phyloP scores from a whole-genome alignment of 2,329 filamentous ascomycete species.

The Colletotrichum gloeosporioides region DNA sequence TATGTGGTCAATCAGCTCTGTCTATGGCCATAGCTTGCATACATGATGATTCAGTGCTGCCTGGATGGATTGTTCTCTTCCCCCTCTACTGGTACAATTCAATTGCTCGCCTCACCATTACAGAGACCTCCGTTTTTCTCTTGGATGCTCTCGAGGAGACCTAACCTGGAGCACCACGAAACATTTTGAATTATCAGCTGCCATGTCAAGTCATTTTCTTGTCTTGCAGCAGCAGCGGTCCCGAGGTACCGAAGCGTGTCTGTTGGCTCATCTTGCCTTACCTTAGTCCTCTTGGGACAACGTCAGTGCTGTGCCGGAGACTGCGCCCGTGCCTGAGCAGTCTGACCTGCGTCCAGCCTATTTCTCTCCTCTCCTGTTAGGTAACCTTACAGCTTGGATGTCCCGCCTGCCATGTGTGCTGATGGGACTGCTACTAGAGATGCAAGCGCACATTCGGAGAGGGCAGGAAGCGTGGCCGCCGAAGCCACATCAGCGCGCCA shows the following conservation, averaged over 20 bases:
- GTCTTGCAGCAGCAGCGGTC: background rate
- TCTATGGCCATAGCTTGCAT: background rate
- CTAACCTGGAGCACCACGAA: background rate
- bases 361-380: background rate
- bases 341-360: background rate
- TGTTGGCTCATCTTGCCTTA: background rate
- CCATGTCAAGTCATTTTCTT: background rate
- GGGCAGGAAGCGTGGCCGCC: background rate
- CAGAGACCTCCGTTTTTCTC: background rate
- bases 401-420: conserved; percentile 5
- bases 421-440: background rate
- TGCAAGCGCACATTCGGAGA: background rate
- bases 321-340: conserved; percentile 3
- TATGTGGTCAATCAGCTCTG: background rate
- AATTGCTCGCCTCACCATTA: background rate
- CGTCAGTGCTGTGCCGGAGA: conserved; percentile 15
- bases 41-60: background rate
- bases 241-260: background rate
- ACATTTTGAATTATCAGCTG: background rate
- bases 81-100: background rate
- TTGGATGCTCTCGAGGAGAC: background rate
- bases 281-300: background rate
- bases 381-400: background rate
- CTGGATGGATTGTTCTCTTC: background rate
- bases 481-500: conserved; percentile 14